These are phyloP conservation scores for Fusarium oligoseptatum DNA, from an alignment of 2,329 filamentous ascomycete species.

Conservation along the genomic window DNA sequence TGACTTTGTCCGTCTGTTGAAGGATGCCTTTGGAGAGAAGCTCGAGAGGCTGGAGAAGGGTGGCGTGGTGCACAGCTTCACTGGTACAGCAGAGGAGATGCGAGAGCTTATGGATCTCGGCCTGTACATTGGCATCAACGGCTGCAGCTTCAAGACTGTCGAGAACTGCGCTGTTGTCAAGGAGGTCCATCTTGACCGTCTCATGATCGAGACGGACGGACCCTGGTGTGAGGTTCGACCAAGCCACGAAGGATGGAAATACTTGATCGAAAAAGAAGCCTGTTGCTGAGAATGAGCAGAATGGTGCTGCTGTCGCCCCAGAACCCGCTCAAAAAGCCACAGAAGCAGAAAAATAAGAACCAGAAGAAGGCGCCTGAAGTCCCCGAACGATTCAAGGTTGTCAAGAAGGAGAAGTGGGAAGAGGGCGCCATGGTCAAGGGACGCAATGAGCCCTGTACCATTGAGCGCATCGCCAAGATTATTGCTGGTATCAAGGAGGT, in stretches of 20 bases:
- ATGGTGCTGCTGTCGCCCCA: constrained; percentile 35
- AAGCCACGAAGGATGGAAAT: constrained; percentile 86
- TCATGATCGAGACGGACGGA: constrained; percentile 97
- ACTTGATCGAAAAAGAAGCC: constrained; percentile 62
- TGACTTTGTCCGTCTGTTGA: constrained; percentile 84
- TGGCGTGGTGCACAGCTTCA: constrained; percentile 95
- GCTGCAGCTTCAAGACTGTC: constrained; percentile 93
- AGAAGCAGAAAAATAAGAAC: constrained; percentile 59
- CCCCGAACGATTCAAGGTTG: constrained; percentile 79
- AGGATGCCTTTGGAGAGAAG: constrained; percentile 66
- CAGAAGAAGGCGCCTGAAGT: constrained; percentile 75
- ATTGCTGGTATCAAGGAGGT: constrained; percentile 89
- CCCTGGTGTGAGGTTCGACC: constrained; percentile 97
- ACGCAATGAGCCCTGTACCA: constrained; percentile 91
- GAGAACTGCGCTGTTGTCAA: constrained; percentile 91
- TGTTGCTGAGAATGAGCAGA: constrained; percentile 39
- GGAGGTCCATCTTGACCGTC: constrained; percentile 79
- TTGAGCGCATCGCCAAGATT: constrained; percentile 87
- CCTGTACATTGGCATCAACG: constrained; percentile 94
- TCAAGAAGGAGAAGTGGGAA: constrained; percentile 97
- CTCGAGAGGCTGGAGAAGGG: constrained; percentile 77
- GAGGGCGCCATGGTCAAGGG: constrained; percentile 93
- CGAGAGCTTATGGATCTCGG: constrained; percentile 81
- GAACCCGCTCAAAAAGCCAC: constrained; percentile 45
- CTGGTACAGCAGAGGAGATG: constrained; percentile 89